Evolutionary conservation across 768 basidiomycete genomes (phyloP).

Genomic region (Boletus vermiculosoides): DNA sequence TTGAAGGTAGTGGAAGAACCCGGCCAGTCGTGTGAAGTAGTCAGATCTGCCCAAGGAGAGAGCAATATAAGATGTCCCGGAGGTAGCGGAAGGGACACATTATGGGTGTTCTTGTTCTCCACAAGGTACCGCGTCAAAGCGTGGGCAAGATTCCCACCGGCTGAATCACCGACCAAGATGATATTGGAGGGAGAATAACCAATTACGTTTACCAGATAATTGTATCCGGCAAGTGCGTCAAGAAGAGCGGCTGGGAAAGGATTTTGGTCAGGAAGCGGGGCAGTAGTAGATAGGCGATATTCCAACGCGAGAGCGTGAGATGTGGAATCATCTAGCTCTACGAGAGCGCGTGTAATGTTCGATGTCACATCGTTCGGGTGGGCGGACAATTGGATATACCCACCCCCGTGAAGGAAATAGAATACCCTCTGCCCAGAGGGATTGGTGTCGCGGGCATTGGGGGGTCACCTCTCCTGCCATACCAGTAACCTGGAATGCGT

Average conservation of each 20-base stretch:
- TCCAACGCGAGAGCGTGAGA: slow-evolving; percentile 60
- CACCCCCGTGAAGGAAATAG: slow-evolving; percentile 66
- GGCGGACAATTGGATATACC: slow-evolving; percentile 51
- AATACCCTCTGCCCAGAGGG: slow-evolving; percentile 53
- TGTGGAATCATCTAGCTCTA: slow-evolving; percentile 45
- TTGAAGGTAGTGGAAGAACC: slow-evolving; percentile 39
- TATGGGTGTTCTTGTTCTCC: slow-evolving; percentile 39
- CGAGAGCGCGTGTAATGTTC: slow-evolving; percentile 44
- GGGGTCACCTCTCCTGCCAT: slow-evolving; percentile 41
- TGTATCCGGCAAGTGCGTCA: slow-evolving; percentile 72
- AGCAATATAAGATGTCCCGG: slow-evolving; percentile 51
- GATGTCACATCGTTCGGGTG: slow-evolving; percentile 52
- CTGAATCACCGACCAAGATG: slow-evolving; percentile 71
- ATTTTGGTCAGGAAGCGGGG: slow-evolving; percentile 42
- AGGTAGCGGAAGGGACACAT: slow-evolving; percentile 38
- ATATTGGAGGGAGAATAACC: slow-evolving; percentile 61
- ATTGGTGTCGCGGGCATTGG: slow-evolving; percentile 37
- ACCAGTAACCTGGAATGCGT: slow-evolving; percentile 58
- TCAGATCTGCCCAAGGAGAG: slow-evolving; percentile 57
- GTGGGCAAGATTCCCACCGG: slow-evolving; percentile 71
- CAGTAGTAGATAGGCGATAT: slow-evolving; percentile 61
- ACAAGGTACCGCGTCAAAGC: slow-evolving; percentile 62
- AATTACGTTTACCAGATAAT: slow-evolving; percentile 58
- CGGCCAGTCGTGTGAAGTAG: slow-evolving; percentile 37
- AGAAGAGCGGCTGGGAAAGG: slow-evolving; percentile 77